Evolutionary conservation across 345 rosid genomes (phyloP), one percentile per base, ranked within the genome.

Genomic region (Iberis pinnata): DNA sequence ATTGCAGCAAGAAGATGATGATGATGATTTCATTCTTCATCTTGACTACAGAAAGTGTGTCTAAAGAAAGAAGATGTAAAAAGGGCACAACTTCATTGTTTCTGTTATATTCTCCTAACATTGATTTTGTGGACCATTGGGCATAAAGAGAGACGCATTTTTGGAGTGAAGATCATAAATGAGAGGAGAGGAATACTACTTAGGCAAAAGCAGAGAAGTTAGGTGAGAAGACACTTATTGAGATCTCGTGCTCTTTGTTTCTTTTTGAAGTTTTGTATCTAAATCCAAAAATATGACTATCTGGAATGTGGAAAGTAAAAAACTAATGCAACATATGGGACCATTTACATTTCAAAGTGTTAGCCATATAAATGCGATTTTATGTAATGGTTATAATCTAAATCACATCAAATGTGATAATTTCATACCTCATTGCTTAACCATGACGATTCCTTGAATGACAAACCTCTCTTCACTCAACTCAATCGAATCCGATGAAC

Each of bases 1-100:
- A 56, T 1, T 80, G 76, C 26, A 74, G 12, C 63, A 80, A 67
- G 68, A 69, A 48, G 22, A 29, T 3, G 31, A 43, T 32, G 35
- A 49, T 41, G 25, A 27, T 26, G 19, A 60, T 6, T 5, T 14
- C 35, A 15, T 40, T 61, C 41, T 22, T 43, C 66, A 60, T 60
- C 33, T 48, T 41, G 42, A 14, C 1, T 16, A 29, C 39, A 4
- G 33, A 11, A 11, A 15, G 12, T 61, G 26, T 42, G 41, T 49
- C 12, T 7, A 43, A 43, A 42, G 58, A 35, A 43, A 44, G 35
- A 19, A 29, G n/a, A n/a, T n/a, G n/a, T 19, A 40, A 22, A 45
- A 19, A 25, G 56, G 54, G 25, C 37, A 38, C 36, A 45, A 63
- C 49, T 52, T 16, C 37, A 41, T 1, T 48, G 18, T 20, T 33